Conservation (phyloP, 2,329 filamentous ascomycete genomes). For the Cladophialophora carrionii region DNA sequence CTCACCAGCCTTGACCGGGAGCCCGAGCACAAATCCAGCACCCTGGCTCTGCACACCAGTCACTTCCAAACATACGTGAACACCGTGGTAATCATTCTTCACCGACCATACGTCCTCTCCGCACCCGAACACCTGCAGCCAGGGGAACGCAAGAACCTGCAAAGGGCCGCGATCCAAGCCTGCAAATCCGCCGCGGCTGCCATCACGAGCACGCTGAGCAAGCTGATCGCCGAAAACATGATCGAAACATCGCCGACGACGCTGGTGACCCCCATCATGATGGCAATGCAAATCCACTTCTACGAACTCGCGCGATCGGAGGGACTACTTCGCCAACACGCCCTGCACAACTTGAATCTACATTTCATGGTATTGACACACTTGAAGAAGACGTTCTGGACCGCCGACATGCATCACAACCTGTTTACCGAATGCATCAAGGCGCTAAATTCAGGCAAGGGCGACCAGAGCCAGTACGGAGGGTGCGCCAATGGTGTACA, state of each 20-base stretch:
- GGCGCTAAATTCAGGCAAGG: constrained; percentile 15
- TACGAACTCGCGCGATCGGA: constrained; percentile 23
- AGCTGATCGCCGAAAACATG: constrained; percentile 29
- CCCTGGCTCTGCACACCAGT: constrained; percentile 3
- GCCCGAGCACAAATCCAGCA: constrained; percentile 13
- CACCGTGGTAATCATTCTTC: constrained; percentile 41
- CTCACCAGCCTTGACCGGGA: constrained; percentile 34
- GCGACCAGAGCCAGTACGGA: constrained; percentile 7
- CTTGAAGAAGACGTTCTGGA: constrained; percentile 32
- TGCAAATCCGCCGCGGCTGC: constrained; percentile 40
- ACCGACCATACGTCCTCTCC: constrained; percentile 40
- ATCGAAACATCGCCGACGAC: constrained; percentile 24
- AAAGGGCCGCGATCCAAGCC: constrained; percentile 36
- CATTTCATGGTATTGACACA: constrained; percentile 28
- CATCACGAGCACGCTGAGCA: constrained; percentile 41
- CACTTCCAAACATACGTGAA: constrained; percentile 27
- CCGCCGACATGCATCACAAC: constrained; percentile 31
- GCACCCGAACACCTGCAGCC: constrained; percentile 34
- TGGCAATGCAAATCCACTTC: constrained; percentile 30
- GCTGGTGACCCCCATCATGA: constrained; percentile 24
- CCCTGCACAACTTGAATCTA: constrained; percentile 30
- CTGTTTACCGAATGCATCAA: constrained; percentile 29
- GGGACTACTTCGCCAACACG: constrained; percentile 25
- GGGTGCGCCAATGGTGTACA: constrained; percentile 3
- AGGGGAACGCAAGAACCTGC: constrained; percentile 33